Conservation (phyloP, 1,139 yeast species). For the Yamadazyma sp. region DNA sequence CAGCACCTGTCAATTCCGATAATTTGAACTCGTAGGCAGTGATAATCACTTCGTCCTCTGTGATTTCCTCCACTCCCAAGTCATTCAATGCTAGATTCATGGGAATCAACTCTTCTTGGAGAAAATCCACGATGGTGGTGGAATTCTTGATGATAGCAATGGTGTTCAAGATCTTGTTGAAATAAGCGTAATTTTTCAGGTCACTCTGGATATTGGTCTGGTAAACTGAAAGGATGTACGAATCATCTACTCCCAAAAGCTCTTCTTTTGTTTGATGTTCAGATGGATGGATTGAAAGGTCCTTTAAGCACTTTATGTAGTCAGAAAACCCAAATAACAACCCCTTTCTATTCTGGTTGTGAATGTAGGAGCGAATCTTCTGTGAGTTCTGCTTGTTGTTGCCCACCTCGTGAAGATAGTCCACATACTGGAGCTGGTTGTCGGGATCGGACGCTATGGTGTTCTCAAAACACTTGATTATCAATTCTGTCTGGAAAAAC, state of each 20-base stretch:
- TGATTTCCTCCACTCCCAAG: conserved; percentile 60
- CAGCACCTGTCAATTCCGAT: conserved; percentile 52
- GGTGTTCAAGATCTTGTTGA: conserved; percentile 35
- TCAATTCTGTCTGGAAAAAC: conserved; percentile 60
- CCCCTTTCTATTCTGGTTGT: conserved; percentile 44
- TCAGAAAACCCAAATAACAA: conserved; percentile 60
- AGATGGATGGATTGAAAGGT: conserved; percentile 40
- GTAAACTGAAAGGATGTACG: conserved; percentile 47
- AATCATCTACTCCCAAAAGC: conserved; percentile 34
- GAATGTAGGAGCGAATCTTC: conserved; percentile 45
- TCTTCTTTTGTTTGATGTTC: conserved; percentile 6
- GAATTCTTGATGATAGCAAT: conserved; percentile 52
- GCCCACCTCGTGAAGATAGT: conserved; percentile 42
- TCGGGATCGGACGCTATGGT: conserved; percentile 53
- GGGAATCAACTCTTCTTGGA: conserved; percentile 56
- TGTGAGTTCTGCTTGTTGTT: conserved; percentile 14
- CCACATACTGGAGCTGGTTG: conserved; percentile 64
- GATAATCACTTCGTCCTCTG: conserved; percentile 73
- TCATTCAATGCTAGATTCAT: conserved; percentile 58
- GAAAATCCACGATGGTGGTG: conserved; percentile 35
- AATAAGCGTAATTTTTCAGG: conserved; percentile 35
- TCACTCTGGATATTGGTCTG: conserved; percentile 35
- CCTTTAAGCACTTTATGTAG: conserved; percentile 51
- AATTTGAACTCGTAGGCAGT: conserved; percentile 67
- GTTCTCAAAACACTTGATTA: conserved; percentile 61